Evolutionary conservation across 768 basidiomycete genomes (phyloP).

Genomic region (Mycena kentingensis): DNA sequence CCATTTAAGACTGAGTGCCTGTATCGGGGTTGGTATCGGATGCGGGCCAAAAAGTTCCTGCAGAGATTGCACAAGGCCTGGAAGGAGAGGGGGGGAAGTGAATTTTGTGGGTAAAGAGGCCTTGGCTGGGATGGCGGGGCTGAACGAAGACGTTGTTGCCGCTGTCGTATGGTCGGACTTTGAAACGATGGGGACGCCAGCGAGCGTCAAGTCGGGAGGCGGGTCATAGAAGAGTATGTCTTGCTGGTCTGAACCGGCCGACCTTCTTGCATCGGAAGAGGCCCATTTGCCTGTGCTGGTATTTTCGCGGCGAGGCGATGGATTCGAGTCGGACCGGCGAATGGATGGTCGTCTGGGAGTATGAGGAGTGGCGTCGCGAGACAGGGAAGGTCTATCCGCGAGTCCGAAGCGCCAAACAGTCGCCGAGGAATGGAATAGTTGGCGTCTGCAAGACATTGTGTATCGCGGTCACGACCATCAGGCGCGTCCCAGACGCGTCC

Average conservation of each 20-base stretch:
- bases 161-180: conserved; percentile 17
- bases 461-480: too few relatives aligned
- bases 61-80: conserved; percentile 61
- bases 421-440: too few relatives aligned
- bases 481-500: too few relatives aligned
- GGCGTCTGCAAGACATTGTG: too few relatives aligned
- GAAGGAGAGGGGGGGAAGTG: conserved; percentile 68
- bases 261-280: conserved; percentile 5
- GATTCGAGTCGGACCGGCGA: too few relatives aligned
- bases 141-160: conserved; percentile 11
- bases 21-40: conserved; percentile 75
- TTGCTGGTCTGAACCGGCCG: not conserved
- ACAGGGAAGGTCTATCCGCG: too few relatives aligned
- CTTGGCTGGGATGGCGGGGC: conserved; percentile 14
- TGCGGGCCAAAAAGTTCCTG: conserved; percentile 56
- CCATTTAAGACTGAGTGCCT: conserved; percentile 70
- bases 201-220: conserved; percentile 1
- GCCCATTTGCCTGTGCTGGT: not conserved
- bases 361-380: too few relatives aligned
- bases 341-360: too few relatives aligned
- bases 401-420: too few relatives aligned
- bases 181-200: conserved; percentile 17
- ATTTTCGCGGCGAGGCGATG: not conserved
- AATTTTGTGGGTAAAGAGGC: conserved; percentile 46
- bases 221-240: conserved; percentile 6